Percentiles rank a stretch among this genome's conserved stretches.
phyloP scores from a whole-genome alignment of 140 eudicot species.

The Erigeron philadelphicus region DNA sequence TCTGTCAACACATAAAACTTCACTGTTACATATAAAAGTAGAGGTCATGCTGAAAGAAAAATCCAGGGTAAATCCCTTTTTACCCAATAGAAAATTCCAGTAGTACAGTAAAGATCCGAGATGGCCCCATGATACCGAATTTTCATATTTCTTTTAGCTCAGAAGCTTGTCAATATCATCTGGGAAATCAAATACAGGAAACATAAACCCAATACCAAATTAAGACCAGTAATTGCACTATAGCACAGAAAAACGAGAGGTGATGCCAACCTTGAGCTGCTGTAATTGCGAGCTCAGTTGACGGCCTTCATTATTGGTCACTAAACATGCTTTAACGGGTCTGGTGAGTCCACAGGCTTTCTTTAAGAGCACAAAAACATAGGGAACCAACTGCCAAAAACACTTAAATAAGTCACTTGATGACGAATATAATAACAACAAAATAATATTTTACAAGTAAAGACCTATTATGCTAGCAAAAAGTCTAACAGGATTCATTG shows the following conservation, averaged over 20 bases:
- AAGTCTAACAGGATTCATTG: no score
- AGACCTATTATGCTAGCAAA: no score
- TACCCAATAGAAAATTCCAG: no score
- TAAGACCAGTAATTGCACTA: no score
- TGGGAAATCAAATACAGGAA: background rate
- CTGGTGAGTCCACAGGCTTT: constrained; percentile 28
- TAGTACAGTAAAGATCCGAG: no score
- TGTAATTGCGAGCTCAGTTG: constrained; percentile 29
- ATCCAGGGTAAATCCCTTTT: no score
- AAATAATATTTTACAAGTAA: background rate
- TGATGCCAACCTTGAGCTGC: constrained; percentile 23
- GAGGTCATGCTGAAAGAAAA: no score
- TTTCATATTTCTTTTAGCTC: constrained; percentile 2
- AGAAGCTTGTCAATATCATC: constrained; percentile 31
- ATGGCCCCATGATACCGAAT: constrained; percentile 21
- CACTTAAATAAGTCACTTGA: background rate
- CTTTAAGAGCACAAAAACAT: constrained; percentile 29
- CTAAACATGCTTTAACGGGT: constrained; percentile 28
- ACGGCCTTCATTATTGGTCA: constrained; percentile 27
- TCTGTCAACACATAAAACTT: no score
- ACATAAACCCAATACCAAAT: background rate
- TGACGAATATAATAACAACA: no score
- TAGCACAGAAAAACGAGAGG: background rate
- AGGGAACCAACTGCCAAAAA: constrained; percentile 24
- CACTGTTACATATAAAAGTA: no score